Evolutionary conservation across 1,284 basidiomycete species (phyloP).

Genomic region (Ganoderma leucocontextum): DNA sequence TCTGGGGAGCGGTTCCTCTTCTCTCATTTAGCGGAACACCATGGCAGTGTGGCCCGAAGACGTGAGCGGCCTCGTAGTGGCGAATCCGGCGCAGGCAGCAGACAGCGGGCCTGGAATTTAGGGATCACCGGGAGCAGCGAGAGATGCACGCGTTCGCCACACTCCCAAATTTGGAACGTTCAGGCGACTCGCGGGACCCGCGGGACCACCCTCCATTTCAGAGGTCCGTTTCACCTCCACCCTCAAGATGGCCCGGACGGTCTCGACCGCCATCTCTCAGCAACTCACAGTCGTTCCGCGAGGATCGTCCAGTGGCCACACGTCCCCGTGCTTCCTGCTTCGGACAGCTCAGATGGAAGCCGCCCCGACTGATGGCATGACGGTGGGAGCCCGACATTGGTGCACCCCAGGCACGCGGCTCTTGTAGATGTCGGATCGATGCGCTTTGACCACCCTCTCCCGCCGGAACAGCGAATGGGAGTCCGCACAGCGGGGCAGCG

Average conservation of each 20-base stretch:
- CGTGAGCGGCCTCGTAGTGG: conserved; percentile 5
- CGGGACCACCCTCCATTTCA: conserved; percentile 31
- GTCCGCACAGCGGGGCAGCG: conserved; percentile 5
- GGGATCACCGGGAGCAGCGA: conserved; percentile 16
- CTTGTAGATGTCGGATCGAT: conserved; percentile 32
- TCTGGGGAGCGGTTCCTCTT: conserved; percentile 13
- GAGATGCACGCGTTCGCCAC: conserved; percentile 19
- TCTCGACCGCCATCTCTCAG: conserved; percentile 26
- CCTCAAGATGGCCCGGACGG: conserved; percentile 23
- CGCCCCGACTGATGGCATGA: conserved; percentile 14
- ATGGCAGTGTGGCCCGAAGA: conserved; percentile 20
- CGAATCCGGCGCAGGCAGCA: conserved; percentile 2
- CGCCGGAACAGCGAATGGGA: conserved; percentile 21
- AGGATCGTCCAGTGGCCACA: conserved; percentile 26
- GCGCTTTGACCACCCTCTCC: conserved; percentile 18
- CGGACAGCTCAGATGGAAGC: conserved; percentile 30
- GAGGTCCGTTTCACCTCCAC: conserved; percentile 31
- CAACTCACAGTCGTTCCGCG: conserved; percentile 18
- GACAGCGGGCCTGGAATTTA: background rate
- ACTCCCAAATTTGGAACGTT: conserved; percentile 15
- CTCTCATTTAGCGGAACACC: conserved; percentile 14
- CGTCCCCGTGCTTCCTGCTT: conserved; percentile 30
- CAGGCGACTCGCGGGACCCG: conserved; percentile 20
- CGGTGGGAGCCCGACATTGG: conserved; percentile 12
- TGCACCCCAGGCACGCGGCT: conserved; percentile 25